phyloP scores from a whole-genome alignment of 768 basidiomycete species.

The Trichaptum fuscoviolaceum region DNA sequence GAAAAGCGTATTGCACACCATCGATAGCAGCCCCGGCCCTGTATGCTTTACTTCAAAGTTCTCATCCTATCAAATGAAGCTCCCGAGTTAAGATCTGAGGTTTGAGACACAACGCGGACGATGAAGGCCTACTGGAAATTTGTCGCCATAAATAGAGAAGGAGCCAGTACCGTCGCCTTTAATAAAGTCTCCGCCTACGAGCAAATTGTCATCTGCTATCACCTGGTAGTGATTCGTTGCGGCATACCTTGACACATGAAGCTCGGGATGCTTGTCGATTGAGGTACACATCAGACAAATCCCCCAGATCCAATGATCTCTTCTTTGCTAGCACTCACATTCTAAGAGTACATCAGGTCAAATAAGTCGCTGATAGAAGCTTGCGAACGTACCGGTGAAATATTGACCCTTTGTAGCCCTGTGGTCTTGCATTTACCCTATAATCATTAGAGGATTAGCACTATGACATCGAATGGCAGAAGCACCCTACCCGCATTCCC shows the following conservation, averaged over 20 bases:
- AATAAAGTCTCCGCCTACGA: conserved; percentile 84
- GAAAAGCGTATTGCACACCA: conserved; percentile 47
- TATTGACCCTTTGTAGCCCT: conserved; percentile 87
- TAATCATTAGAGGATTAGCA: conserved; percentile 1
- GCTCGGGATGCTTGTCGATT: conserved; percentile 63
- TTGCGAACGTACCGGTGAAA: conserved; percentile 71
- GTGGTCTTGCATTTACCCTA: conserved; percentile 78
- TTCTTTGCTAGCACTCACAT: conserved; percentile 54
- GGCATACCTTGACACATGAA: conserved; percentile 92
- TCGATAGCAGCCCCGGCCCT: conserved; percentile 82
- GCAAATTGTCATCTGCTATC: neutral
- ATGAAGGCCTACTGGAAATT: conserved; percentile 64
- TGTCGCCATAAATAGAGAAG: conserved; percentile 96
- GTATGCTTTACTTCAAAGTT: conserved; percentile 90
- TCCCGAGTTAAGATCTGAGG: neutral
- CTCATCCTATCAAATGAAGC: conserved; percentile 64
- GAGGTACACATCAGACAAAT: no score
- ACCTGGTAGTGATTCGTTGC: neutral
- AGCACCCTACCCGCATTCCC: neutral
- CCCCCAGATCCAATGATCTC: neutral
- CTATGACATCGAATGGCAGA: neutral
- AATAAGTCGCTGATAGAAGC: no score
- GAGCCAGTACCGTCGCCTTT: conserved; percentile 94
- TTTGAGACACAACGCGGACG: neutral
- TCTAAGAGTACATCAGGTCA: conserved; percentile 33